phyloP scores from a whole-genome alignment of 2,329 filamentous ascomycete genomes.

The Aspergillus fumigatiaffinis region DNA sequence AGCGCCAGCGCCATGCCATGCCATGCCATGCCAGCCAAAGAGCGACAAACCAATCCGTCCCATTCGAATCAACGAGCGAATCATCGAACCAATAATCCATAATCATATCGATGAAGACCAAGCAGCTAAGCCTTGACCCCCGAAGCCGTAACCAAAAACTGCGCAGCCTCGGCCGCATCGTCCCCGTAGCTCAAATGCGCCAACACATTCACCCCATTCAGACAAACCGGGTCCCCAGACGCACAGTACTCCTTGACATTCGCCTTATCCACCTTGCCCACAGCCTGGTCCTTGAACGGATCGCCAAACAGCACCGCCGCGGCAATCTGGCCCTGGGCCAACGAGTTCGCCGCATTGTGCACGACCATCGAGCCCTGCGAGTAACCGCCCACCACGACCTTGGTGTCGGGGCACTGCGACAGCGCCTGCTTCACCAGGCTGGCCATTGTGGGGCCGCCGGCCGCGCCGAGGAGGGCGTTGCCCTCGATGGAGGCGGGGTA shows the following conservation, averaged over 20 bases:
- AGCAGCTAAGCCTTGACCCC: conserved; percentile 3
- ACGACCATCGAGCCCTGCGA: conserved; percentile 36
- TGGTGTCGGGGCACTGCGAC: conserved; percentile 30
- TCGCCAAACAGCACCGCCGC: conserved; percentile 46
- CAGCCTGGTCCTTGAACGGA: conserved; percentile 40
- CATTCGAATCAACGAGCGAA: too few species aligned
- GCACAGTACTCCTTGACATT: conserved; percentile 50
- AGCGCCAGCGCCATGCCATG: too few species aligned
- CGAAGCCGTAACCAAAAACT: conserved; percentile 31
- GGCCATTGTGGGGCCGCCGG: conserved; percentile 29
- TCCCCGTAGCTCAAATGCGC: conserved; percentile 41
- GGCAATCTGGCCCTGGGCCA: conserved; percentile 33
- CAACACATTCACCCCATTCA: conserved; percentile 41
- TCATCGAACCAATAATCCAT: too few species aligned
- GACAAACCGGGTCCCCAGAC: conserved; percentile 50
- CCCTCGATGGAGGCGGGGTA: conserved; percentile 30
- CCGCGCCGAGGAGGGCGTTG: conserved; percentile 22
- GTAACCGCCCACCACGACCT: conserved; percentile 32
- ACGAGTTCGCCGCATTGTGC: conserved; percentile 27
- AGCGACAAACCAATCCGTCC: too few species aligned
- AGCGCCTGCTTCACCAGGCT: conserved; percentile 26
- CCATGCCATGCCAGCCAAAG: too few species aligned
- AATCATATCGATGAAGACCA: background rate
- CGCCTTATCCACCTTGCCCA: conserved; percentile 36
- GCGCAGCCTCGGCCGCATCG: conserved; percentile 35